Conservation (phyloP, 139 green algal genomes). For the Chlorella sp. region DNA sequence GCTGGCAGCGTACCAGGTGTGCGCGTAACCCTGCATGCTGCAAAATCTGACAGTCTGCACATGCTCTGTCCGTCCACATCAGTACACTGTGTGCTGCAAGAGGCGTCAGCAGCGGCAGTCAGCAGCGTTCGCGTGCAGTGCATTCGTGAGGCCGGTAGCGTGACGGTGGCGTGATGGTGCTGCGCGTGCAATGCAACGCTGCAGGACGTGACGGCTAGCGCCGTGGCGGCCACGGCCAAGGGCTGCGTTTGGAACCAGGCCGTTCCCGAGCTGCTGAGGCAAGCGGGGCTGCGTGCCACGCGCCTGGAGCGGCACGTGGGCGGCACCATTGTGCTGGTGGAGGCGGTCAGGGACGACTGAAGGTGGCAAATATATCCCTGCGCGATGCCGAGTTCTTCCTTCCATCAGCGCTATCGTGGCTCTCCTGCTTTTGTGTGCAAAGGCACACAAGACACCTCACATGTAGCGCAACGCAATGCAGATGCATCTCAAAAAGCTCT, state of each 20-base stretch:
- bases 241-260: slow-evolving; percentile 68
- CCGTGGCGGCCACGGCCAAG: slow-evolving; percentile 54
- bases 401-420: too few relatives aligned
- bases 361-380: too few relatives aligned
- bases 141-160: too few relatives aligned
- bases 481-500: too few relatives aligned
- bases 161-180: too few relatives aligned
- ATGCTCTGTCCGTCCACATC: too few relatives aligned
- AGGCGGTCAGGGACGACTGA: neutral
- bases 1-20: slow-evolving; percentile 57
- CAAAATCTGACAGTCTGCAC: neutral
- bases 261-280: slow-evolving; percentile 25
- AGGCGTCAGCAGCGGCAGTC: neutral
- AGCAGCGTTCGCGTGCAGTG: neutral
- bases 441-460: too few relatives aligned
- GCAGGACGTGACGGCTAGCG: slow-evolving; percentile 35
- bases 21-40: neutral
- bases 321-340: slow-evolving; percentile 28
- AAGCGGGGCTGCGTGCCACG: slow-evolving; percentile 19
- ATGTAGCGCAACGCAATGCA: too few relatives aligned
- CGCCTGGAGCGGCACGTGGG: slow-evolving; percentile 20
- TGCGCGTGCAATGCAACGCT: too few relatives aligned
- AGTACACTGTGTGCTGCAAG: too few relatives aligned
- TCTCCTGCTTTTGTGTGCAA: too few relatives aligned
- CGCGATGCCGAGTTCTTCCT: too few relatives aligned